Evolutionary conservation across 768 basidiomycete species (phyloP).

Genomic region (Lenzites betulinus): DNA sequence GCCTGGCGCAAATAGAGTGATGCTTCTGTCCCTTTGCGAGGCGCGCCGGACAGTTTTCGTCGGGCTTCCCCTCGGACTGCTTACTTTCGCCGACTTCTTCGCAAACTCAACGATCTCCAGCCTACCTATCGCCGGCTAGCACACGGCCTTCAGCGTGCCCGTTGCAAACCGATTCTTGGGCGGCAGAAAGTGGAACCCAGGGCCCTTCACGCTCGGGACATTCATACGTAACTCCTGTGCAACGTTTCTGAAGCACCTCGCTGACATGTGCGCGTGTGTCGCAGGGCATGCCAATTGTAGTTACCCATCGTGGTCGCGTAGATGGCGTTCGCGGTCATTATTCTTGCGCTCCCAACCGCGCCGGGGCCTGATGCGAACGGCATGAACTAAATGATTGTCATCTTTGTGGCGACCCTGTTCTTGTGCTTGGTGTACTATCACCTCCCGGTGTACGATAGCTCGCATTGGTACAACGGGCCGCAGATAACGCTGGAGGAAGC

Average conservation of each 20-base stretch:
- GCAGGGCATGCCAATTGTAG: too few species aligned
- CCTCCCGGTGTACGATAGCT: constrained; percentile 33
- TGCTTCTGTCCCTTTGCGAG: too few species aligned
- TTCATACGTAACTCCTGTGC: constrained; percentile 23
- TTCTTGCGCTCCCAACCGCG: constrained; percentile 39
- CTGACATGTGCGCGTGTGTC: too few species aligned
- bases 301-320: constrained; percentile 38
- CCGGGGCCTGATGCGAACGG: constrained; percentile 32
- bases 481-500: constrained; percentile 7
- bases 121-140: constrained; percentile 26
- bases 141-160: constrained; percentile 36
- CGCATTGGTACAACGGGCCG: constrained; percentile 33
- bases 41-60: too few species aligned
- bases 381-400: constrained; percentile 46
- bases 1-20: too few species aligned
- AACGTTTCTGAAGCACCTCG: background rate
- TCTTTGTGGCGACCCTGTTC: constrained; percentile 36
- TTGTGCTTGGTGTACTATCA: constrained; percentile 41
- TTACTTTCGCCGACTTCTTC: constrained; percentile 58
- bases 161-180: constrained; percentile 36
- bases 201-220: constrained; percentile 39
- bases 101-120: constrained; percentile 42
- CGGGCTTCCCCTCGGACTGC: constrained; percentile 54
- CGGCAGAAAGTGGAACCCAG: constrained; percentile 32
- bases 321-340: constrained; percentile 40